Conservation (phyloP, 1,284 basidiomycete species). For the Melampsora larici-populina region DNA sequence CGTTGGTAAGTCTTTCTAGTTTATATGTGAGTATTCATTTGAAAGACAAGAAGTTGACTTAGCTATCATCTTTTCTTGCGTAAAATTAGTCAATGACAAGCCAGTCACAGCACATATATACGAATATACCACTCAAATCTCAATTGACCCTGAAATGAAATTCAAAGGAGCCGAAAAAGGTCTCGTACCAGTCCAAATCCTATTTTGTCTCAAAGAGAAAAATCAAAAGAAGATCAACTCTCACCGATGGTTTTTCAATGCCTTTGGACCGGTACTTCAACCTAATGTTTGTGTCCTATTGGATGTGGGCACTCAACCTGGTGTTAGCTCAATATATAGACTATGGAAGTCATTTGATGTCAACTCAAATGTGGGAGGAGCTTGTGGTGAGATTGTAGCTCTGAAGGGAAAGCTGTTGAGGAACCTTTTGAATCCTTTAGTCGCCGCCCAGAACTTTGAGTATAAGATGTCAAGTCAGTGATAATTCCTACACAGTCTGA, state of each 20-base stretch:
- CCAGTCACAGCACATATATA: conserved; percentile 79
- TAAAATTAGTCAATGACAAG: conserved; percentile 71
- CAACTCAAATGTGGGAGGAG: conserved; percentile 81
- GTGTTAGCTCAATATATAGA: conserved; percentile 93
- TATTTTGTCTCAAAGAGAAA: conserved; percentile 94
- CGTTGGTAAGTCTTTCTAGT: conserved; percentile 19
- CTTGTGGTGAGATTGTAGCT: conserved; percentile 76
- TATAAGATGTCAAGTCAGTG: conserved; percentile 80
- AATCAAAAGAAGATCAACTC: conserved; percentile 60
- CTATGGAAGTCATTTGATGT: conserved; percentile 81
- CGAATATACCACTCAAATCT: conserved; percentile 62
- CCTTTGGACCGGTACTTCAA: conserved; percentile 78
- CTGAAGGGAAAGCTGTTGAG: conserved; percentile 85
- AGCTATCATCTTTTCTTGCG: no score
- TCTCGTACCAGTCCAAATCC: conserved; percentile 86
- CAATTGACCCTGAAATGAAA: conserved; percentile 80
- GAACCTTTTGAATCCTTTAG: conserved; percentile 87
- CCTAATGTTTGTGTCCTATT: conserved; percentile 86
- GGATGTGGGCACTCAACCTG: conserved; percentile 92
- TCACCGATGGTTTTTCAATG: conserved; percentile 93
- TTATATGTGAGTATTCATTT: no score
- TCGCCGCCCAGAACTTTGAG: conserved; percentile 83
- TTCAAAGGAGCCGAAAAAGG: conserved; percentile 79
- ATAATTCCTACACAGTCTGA: background rate
- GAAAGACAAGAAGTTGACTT: background rate